Base-by-base conservation (phyloP, 1,284 basidiomycete genomes). In the Trametes hirsuta region DNA sequence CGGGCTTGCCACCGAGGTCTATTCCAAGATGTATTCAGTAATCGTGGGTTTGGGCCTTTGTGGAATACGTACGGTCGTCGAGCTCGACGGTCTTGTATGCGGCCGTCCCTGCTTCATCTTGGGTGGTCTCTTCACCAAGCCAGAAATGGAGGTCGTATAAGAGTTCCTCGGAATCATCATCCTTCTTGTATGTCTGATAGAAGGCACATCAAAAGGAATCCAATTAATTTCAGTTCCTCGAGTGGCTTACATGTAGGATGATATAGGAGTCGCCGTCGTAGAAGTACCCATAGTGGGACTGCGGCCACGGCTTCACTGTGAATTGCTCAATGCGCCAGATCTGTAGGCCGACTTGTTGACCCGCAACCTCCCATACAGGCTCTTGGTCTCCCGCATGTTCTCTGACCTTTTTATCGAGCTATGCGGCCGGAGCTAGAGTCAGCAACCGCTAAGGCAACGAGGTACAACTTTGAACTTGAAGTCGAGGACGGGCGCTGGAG, bases 71-170 rank as follows among this genome's bases (percentile, higher is more conserved):
- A 87, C 86, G 79, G 66, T 88, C 86, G 60, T 88, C 87, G 2
- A 88, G 75, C 68, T 88, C 86, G 14, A 87, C 85, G 2, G 85
- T 84, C 76, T 87, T 88, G 72, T 86, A 88, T 0, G 85, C 86
- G 2, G 85, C 86, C 5, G 84, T 86, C 3, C 82, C 85, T 14
- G 84, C 85, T 68, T 88, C 85, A 63, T 88, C 85, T 65, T 85
- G 83, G 10, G 76, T 81, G 0, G 86, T 87, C 47, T 84, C 75
- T 50, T 77, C 70, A 2, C 87, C 85, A 3, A 88, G 75, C 87
- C 86, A 88, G 70, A 88, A 88, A 69, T 87, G 85, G 15, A 88
- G 75, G 69, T 88, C 79, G 64, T 84, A 85, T 0, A 79, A 81
- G 5, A 87, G 71, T 3, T 76, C 70, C 30, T 81, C 72, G 5